These are phyloP conservation scores for Aspergillus haitiensis DNA, from an alignment of 495 filamentous ascomycete genomes.

Conservation along the genomic window DNA sequence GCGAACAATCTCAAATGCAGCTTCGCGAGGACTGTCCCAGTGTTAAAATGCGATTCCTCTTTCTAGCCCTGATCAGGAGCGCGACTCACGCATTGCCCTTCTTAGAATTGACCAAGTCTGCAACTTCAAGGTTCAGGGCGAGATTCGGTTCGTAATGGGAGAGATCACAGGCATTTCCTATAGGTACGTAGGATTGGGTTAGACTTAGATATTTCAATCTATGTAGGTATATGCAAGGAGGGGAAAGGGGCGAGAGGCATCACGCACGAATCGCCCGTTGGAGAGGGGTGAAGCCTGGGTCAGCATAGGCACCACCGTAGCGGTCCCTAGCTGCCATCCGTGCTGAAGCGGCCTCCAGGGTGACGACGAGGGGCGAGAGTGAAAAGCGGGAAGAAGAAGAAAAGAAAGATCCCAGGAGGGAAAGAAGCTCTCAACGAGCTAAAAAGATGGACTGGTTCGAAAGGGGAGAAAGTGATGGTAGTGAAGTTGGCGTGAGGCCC, in stretches of 20 bases:
- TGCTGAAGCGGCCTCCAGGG: conserved; percentile 91
- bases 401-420: conserved; percentile 14
- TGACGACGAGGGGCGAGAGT: conserved; percentile 33
- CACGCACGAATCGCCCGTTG: conserved; percentile 84
- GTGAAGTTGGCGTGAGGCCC: conserved; percentile 22
- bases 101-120: conserved; percentile 95
- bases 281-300: conserved; percentile 76
- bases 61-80: conserved; percentile 2
- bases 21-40: conserved; percentile 74
- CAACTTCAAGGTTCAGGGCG: conserved; percentile 92
- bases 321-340: conserved; percentile 94
- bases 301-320: conserved; percentile 80
- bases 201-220: conserved; percentile 1
- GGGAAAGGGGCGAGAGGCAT: background rate
- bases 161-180: conserved; percentile 89
- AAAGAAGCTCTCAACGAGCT: conserved; percentile 17
- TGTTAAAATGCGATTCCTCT: conserved; percentile 18
- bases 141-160: conserved; percentile 97
- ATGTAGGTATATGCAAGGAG: background rate
- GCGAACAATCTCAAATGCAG: conserved; percentile 89
- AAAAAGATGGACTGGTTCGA: conserved; percentile 12
- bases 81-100: conserved; percentile 81
- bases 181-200: background rate
- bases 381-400: conserved; percentile 8
- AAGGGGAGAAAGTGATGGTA: conserved; percentile 20